Base-by-base conservation (phyloP, 768 basidiomycete genomes). In the Tulasnella sp. region DNA sequence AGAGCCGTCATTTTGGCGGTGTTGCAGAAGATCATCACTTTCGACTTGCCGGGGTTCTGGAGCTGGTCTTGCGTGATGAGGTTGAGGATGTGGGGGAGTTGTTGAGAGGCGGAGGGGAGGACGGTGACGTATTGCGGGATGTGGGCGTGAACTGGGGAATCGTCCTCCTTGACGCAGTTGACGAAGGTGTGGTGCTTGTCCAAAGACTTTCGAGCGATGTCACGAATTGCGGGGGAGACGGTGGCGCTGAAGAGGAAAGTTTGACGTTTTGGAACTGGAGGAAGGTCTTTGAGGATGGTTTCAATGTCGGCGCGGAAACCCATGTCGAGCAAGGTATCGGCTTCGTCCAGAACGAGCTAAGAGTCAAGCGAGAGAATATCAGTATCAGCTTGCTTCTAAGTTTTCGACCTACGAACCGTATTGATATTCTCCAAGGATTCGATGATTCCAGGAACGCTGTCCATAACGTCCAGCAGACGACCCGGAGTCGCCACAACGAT, bases 231-330 rank as follows among this genome's bases (percentile, higher is more conserved):
- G 4, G 85, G 88, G 0, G 94, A 92, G 48, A 97, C 91, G 2
- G 96, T 97, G 34, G 96, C 96, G 20, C 94, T 95, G 86, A 97
- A 96, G 79, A 98, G 88, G 87, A 97, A 93, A 0, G 96, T 97
- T 84, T 97, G 96, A n/a, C 96, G 91, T 77, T 90, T 84, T 0
- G 92, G 90, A 0, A 86, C 83, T 28, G 87, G 86, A 11, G 93
- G 92, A n/a, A 97, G 88, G 83, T 88, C 89, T 5, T 87, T 84
- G 41, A 89, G 86, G 83, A 97, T 95, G 1, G 89, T 90, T 31
- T 94, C 91, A 42, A 98, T 91, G 83, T 97, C 96, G 34, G 92
- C 90, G 5, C 93, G 90, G 90, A 97, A 98, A 83, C 96, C 96
- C 93, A 96, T 93, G 80, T 96, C 95, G 16, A 98, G 88, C 18